Conservation (phyloP, 2,329 filamentous ascomycete genomes). For the Helicocarpus griseus region DNA sequence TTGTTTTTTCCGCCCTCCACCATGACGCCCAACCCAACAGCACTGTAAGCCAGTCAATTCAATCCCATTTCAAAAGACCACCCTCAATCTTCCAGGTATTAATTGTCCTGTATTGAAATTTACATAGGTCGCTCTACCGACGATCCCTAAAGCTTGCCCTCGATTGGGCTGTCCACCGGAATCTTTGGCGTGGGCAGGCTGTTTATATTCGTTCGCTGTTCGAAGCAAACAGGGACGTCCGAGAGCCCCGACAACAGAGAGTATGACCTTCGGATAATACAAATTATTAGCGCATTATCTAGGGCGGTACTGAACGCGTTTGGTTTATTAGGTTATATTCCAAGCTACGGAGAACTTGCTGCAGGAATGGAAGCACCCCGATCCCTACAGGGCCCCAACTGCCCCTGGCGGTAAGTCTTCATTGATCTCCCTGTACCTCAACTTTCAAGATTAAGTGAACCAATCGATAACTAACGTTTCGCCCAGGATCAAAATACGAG, state of each 20-base stretch:
- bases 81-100: no score
- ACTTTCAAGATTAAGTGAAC: background rate
- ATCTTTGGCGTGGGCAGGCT: constrained; percentile 91
- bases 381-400: constrained; percentile 80
- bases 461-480: constrained; percentile 7
- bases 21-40: constrained; percentile 20
- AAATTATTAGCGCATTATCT: background rate
- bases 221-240: constrained; percentile 80
- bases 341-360: constrained; percentile 80
- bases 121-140: constrained; percentile 70
- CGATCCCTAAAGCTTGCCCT: constrained; percentile 86
- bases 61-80: no score
- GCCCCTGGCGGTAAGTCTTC: constrained; percentile 71
- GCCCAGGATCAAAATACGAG: constrained; percentile 83
- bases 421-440: background rate
- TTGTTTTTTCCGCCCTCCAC: background rate
- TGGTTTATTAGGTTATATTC: constrained; percentile 59
- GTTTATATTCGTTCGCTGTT: constrained; percentile 92
- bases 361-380: constrained; percentile 94
- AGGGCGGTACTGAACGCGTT: background rate
- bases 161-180: constrained; percentile 89
- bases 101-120: no score
- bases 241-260: constrained; percentile 75
- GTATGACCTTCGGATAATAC: constrained; percentile 40
- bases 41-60: constrained; percentile 23